These are phyloP conservation scores for Pistacia integerrima DNA, from an alignment of 345 rosid genomes.

Conservation along the genomic window DNA sequence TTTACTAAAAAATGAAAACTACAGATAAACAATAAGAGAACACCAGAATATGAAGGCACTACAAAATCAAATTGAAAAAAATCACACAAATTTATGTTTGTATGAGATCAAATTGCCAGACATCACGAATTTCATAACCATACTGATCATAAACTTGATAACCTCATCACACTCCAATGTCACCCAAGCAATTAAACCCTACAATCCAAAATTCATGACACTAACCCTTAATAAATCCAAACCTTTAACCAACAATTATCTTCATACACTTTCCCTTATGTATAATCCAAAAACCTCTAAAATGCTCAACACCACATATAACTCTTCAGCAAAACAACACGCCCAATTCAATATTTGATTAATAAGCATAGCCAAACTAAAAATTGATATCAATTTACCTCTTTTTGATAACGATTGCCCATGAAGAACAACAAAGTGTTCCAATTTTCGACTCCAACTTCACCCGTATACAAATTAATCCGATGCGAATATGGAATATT, in stretches of 20 bases:
- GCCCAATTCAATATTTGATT: background rate
- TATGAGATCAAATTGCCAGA: background rate
- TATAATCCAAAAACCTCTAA: too few relatives aligned
- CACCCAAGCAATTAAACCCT: slow-evolving; percentile 20
- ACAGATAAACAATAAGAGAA: too few relatives aligned
- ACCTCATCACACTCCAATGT: background rate
- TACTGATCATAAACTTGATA: background rate
- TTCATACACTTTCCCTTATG: too few relatives aligned
- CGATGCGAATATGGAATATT: slow-evolving; percentile 89
- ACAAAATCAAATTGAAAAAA: background rate
- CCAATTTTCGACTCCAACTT: slow-evolving; percentile 58
- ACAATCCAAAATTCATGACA: too few relatives aligned
- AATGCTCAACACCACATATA: background rate
- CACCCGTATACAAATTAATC: slow-evolving; percentile 69
- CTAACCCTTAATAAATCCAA: too few relatives aligned
- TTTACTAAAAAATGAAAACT: background rate
- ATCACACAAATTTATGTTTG: background rate
- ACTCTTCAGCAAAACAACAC: background rate
- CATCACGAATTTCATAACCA: too few relatives aligned
- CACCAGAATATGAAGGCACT: background rate
- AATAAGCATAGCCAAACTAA: background rate
- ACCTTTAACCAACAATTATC: too few relatives aligned
- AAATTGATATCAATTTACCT: slow-evolving; percentile 42
- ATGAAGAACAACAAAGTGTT: slow-evolving; percentile 86
- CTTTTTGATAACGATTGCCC: slow-evolving; percentile 97